A percentile compares a stretch with the other conserved stretches of the same genome.
These are phyloP conservation scores for Saccharomycopsis capsularis DNA, from an alignment of 805 yeast genomes.

Conservation along the genomic window DNA sequence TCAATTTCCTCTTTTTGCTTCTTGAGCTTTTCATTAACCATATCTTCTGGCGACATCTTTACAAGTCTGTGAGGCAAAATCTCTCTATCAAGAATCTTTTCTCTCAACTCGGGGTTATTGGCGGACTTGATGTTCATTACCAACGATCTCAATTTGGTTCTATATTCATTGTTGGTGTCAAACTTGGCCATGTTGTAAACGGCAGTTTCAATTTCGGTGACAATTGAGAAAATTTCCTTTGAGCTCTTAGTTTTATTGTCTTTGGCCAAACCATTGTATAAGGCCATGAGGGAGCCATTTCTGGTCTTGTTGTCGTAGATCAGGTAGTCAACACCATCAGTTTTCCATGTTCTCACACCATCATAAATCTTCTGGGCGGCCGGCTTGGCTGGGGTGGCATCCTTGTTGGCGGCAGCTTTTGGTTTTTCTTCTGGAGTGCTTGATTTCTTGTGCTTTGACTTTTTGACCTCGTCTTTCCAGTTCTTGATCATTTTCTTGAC, in stretches of 20 bases:
- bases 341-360: conserved; percentile 68
- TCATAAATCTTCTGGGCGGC: conserved; percentile 6
- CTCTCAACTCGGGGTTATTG: conserved; percentile 79
- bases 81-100: conserved; percentile 58
- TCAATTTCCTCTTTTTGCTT: conserved; percentile 79
- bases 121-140: conserved; percentile 84
- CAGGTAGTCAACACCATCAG: conserved; percentile 70
- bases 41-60: conserved; percentile 83
- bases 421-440: conserved; percentile 31
- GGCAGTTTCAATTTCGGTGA: conserved; percentile 66
- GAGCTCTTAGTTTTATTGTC: conserved; percentile 53
- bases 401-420: conserved; percentile 20
- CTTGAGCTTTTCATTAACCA: conserved; percentile 90
- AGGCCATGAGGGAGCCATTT: conserved; percentile 74
- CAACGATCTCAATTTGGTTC: conserved; percentile 78
- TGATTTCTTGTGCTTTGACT: conserved; percentile 31
- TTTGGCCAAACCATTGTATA: conserved; percentile 83
- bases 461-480: conserved; percentile 88
- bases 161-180: conserved; percentile 52
- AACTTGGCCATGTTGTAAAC: conserved; percentile 57
- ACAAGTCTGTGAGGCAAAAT: conserved; percentile 60
- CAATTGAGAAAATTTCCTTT: conserved; percentile 50
- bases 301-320: conserved; percentile 73
- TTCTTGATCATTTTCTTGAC: conserved; percentile 77
- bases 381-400: conserved; percentile 11